These are phyloP conservation scores for Suhomyces kilbournensis DNA, from an alignment of 805 yeast genomes.

Conservation along the genomic window DNA sequence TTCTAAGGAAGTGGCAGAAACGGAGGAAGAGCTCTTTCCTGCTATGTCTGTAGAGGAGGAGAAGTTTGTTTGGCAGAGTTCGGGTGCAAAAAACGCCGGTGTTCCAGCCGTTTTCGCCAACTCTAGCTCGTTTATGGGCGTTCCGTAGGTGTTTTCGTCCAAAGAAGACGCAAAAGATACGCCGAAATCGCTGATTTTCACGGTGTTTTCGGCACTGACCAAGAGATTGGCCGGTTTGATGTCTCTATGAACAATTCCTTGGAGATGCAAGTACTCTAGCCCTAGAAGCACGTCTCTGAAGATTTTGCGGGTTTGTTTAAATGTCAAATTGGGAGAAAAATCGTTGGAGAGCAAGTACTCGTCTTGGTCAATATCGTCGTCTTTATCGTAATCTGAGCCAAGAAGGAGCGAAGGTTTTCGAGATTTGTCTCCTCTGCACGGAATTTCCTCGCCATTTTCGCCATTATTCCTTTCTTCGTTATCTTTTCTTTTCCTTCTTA, in stretches of 20 bases:
- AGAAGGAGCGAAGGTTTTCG: not conserved
- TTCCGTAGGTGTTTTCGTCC: conserved; percentile 43
- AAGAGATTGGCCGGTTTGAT: conserved; percentile 92
- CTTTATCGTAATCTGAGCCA: conserved; percentile 1
- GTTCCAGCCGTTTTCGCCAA: conserved; percentile 96
- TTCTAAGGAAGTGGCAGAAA: conserved; percentile 22
- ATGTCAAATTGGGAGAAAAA: conserved; percentile 57
- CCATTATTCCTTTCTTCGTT: too few species aligned
- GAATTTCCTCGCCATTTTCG: conserved; percentile 32
- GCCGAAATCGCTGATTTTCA: conserved; percentile 96
- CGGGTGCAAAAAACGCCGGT: conserved; percentile 90
- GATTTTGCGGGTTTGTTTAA: conserved; percentile 64
- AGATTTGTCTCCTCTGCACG: conserved; percentile 26
- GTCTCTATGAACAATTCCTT: conserved; percentile 91
- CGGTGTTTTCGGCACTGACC: conserved; percentile 63
- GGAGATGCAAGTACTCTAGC: conserved; percentile 83
- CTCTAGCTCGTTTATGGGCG: conserved; percentile 58
- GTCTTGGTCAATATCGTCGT: conserved; percentile 13
- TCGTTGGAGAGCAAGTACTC: conserved; percentile 21
- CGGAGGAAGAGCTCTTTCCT: conserved; percentile 3
- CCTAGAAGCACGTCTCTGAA: conserved; percentile 85
- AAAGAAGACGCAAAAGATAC: conserved; percentile 71
- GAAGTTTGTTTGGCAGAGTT: conserved; percentile 67
- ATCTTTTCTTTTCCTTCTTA: conserved; percentile 9
- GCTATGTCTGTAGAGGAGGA: conserved; percentile 10